Evolutionary conservation across 2,329 filamentous ascomycete species (phyloP).

Genomic region (Monilinia laxa): DNA sequence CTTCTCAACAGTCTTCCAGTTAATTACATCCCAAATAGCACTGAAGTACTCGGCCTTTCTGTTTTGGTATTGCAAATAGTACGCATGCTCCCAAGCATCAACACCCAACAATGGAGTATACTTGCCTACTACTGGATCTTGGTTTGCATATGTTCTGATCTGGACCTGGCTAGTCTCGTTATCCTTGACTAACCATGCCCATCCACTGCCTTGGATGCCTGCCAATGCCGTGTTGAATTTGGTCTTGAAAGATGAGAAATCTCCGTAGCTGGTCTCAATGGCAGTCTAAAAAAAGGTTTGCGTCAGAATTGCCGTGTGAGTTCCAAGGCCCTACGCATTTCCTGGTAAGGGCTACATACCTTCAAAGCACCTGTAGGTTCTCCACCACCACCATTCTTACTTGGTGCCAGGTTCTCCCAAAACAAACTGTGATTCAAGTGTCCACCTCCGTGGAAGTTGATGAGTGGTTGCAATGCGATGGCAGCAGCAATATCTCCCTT

Average conservation of each 20-base stretch:
- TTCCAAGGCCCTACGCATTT: neutral
- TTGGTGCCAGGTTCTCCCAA: conserved; percentile 69
- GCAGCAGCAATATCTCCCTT: conserved; percentile 53
- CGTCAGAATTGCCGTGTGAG: neutral
- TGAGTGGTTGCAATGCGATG: conserved; percentile 55
- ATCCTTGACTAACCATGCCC: conserved; percentile 58
- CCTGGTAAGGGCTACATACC: conserved; percentile 27
- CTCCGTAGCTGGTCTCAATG: conserved; percentile 48
- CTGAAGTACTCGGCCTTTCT: conserved; percentile 94
- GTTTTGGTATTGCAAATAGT: conserved; percentile 96
- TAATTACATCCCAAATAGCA: conserved; percentile 91
- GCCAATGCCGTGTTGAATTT: conserved; percentile 59
- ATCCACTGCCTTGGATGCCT: conserved; percentile 60
- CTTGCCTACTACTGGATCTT: conserved; percentile 84
- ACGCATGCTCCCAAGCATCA: conserved; percentile 95
- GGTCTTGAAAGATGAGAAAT: conserved; percentile 54
- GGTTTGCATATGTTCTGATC: conserved; percentile 75
- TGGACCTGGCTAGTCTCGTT: conserved; percentile 54
- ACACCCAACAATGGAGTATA: conserved; percentile 82
- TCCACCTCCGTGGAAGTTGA: conserved; percentile 68
- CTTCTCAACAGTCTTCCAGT: conserved; percentile 88
- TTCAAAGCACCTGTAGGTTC: conserved; percentile 53
- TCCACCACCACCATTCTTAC: conserved; percentile 62
- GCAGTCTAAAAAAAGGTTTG: conserved; percentile 32
- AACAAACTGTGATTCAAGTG: conserved; percentile 68